phyloP scores from a whole-genome alignment of 2,329 filamentous ascomycete species.

The Calycina marina region DNA sequence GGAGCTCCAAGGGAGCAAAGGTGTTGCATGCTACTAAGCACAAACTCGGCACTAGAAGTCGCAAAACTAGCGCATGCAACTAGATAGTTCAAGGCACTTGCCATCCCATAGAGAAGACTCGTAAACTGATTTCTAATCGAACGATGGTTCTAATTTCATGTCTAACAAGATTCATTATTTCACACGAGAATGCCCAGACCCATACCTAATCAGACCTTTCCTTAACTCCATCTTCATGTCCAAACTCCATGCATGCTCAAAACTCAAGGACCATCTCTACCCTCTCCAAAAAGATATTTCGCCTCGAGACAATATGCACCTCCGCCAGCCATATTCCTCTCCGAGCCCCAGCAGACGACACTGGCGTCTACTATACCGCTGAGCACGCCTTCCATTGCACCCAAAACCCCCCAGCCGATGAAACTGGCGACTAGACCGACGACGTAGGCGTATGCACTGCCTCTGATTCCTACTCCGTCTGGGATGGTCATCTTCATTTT shows the following conservation, averaged over 20 bases:
- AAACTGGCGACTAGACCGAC: slow-evolving; percentile 85
- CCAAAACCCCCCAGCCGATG: slow-evolving; percentile 87
- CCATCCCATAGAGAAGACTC: background rate
- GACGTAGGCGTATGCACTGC: slow-evolving; percentile 87
- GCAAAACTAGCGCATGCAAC: too few relatives aligned
- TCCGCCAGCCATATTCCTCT: slow-evolving; percentile 53
- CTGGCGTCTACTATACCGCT: slow-evolving; percentile 79
- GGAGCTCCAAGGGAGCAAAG: too few relatives aligned
- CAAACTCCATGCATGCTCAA: too few relatives aligned
- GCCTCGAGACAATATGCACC: slow-evolving; percentile 86
- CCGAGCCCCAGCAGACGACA: slow-evolving; percentile 88
- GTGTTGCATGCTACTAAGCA: too few relatives aligned
- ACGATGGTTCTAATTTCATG: too few relatives aligned
- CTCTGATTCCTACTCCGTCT: slow-evolving; percentile 39
- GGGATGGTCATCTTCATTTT: slow-evolving; percentile 49
- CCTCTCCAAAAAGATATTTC: slow-evolving; percentile 69
- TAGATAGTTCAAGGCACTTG: too few relatives aligned
- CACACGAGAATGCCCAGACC: background rate
- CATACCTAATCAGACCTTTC: background rate
- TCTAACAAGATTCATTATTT: too few relatives aligned
- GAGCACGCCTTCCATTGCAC: slow-evolving; percentile 78
- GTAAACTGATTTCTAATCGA: too few relatives aligned
- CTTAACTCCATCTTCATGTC: background rate
- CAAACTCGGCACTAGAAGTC: too few relatives aligned
- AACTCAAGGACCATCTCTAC: slow-evolving; percentile 17